These are phyloP conservation scores for Russula virescens DNA, from an alignment of 768 basidiomycete genomes.

Conservation along the genomic window DNA sequence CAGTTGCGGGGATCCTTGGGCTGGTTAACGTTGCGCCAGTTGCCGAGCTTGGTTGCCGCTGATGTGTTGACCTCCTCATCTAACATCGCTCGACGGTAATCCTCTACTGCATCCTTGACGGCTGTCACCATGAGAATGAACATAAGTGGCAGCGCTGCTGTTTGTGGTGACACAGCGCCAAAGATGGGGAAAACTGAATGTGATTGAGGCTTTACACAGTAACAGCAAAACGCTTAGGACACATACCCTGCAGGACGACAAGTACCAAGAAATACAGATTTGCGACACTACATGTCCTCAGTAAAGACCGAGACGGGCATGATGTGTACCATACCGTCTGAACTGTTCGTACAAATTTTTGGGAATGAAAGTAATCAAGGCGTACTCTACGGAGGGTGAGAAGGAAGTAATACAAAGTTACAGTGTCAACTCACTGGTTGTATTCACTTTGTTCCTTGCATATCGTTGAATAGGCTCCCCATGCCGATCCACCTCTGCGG, in stretches of 20 bases:
- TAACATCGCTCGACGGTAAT: constrained; percentile 80
- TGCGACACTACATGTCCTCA: constrained; percentile 51
- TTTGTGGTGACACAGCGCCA: constrained; percentile 76
- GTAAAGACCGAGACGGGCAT: constrained; percentile 4
- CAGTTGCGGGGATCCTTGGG: constrained; percentile 70
- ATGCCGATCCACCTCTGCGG: constrained; percentile 55
- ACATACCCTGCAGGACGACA: constrained; percentile 70
- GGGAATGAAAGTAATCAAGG: constrained; percentile 82
- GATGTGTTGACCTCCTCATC: constrained; percentile 96
- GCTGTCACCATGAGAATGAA: constrained; percentile 88
- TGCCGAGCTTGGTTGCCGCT: constrained; percentile 81
- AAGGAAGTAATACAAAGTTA: neutral
- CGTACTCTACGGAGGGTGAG: constrained; percentile 61
- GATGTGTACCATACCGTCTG: constrained; percentile 46
- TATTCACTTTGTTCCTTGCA: constrained; percentile 88
- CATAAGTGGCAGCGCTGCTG: constrained; percentile 78
- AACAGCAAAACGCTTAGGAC: neutral
- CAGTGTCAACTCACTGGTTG: constrained; percentile 63
- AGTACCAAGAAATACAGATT: constrained; percentile 87
- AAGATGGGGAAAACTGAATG: constrained; percentile 79
- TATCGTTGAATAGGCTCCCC: constrained; percentile 82
- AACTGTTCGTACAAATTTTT: constrained; percentile 97
- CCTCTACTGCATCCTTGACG: constrained; percentile 94
- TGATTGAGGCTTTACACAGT: constrained; percentile 18
- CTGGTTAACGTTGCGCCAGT: constrained; percentile 89